Evolutionary conservation across 78 protist species (phyloP).

Genomic region (Blattamonas nauphoetae): DNA sequence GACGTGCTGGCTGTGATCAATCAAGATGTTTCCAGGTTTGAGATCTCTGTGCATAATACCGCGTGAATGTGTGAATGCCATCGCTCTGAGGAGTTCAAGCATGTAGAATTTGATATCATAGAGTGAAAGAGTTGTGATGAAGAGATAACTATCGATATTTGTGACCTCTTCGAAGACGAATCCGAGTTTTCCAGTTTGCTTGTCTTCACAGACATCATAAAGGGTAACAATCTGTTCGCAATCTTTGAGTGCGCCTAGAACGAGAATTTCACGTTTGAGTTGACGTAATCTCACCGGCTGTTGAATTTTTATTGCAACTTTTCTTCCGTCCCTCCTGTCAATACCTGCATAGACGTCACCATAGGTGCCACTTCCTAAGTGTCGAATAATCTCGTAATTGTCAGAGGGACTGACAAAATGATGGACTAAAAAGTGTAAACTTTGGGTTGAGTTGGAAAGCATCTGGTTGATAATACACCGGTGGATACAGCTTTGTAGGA

Average conservation of each 20-base stretch:
- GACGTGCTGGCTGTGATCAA: conserved; percentile 74
- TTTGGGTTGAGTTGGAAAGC: too few relatives aligned
- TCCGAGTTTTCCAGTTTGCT: conserved; percentile 77
- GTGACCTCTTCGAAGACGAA: conserved; percentile 89
- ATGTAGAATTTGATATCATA: conserved; percentile 89
- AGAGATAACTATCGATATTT: conserved; percentile 74
- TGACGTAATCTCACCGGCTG: conserved; percentile 67
- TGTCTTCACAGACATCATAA: conserved; percentile 87
- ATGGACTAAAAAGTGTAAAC: too few relatives aligned
- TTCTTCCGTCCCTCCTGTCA: conserved; percentile 33
- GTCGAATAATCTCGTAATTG: too few relatives aligned
- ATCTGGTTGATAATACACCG: too few relatives aligned
- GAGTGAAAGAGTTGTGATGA: conserved; percentile 86
- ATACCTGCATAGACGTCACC: conserved; percentile 96
- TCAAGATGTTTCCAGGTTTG: conserved; percentile 96
- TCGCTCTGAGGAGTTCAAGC: conserved; percentile 70
- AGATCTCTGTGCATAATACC: conserved; percentile 84
- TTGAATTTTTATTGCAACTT: conserved; percentile 48
- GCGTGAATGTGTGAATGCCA: conserved; percentile 83
- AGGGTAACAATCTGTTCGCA: conserved; percentile 88
- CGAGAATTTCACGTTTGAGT: conserved; percentile 91
- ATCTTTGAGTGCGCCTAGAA: conserved; percentile 84
- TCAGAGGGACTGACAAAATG: too few relatives aligned
- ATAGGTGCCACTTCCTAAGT: conserved; percentile 99
- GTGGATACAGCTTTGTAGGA: too few relatives aligned